These are phyloP conservation scores for Solanum habrochaites DNA, from an alignment of 257 asterid species.

Conservation along the genomic window DNA sequence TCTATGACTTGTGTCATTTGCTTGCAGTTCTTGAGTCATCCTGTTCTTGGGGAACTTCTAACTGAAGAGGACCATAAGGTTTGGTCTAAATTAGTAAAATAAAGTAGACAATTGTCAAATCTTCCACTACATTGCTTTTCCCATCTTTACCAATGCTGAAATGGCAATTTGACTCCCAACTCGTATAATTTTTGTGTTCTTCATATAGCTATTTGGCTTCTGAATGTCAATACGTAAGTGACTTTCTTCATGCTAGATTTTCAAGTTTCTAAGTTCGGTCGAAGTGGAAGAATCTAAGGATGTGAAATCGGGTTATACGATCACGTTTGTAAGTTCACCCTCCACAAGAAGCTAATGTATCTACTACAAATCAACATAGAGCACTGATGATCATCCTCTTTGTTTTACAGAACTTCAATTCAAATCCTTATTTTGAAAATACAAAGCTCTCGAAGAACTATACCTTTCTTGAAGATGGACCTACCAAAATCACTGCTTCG, in stretches of 20 bases:
- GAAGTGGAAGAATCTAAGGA: slow-evolving; percentile 92
- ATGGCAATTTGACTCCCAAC: neutral
- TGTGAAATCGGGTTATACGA: slow-evolving; percentile 87
- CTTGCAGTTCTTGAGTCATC: slow-evolving; percentile 85
- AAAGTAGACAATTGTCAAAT: neutral
- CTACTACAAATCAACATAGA: neutral
- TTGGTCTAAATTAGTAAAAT: neutral
- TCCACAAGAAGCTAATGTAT: neutral
- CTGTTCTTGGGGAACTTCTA: slow-evolving; percentile 78
- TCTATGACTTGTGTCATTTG: neutral
- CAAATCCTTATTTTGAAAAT: slow-evolving; percentile 82
- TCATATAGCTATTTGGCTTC: neutral
- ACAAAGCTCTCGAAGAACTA: slow-evolving; percentile 71
- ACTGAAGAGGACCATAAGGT: slow-evolving; percentile 72
- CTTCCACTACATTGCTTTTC: neutral
- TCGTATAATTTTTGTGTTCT: neutral
- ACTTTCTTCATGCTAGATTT: slow-evolving; percentile 32
- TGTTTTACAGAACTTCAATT: slow-evolving; percentile 48
- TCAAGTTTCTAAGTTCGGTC: slow-evolving; percentile 67
- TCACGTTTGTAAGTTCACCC: slow-evolving; percentile 59
- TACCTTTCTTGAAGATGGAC: slow-evolving; percentile 79
- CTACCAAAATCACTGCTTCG: slow-evolving; percentile 67
- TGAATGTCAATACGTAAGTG: neutral
- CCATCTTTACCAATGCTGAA: neutral
- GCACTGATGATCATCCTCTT: neutral